Conservation (phyloP, 2,329 filamentous ascomycete genomes). For the Lecanoromycetidae sp. region DNA sequence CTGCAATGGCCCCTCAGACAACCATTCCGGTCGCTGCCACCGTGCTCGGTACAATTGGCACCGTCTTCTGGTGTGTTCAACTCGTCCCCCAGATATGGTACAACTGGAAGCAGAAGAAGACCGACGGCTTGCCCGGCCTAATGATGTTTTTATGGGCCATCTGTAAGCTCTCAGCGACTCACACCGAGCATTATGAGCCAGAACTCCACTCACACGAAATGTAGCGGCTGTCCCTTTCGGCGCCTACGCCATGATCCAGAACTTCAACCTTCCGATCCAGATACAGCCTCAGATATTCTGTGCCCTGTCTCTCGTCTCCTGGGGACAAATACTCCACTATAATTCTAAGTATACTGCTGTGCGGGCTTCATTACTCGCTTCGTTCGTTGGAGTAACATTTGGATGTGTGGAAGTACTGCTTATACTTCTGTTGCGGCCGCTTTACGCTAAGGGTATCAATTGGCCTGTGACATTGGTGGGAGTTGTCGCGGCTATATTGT, state of each 20-base stretch:
- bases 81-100: slow-evolving; percentile 43
- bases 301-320: slow-evolving; percentile 37
- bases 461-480: slow-evolving; percentile 47
- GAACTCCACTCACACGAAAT: background rate
- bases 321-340: slow-evolving; percentile 43
- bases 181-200: slow-evolving; percentile 11
- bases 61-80: slow-evolving; percentile 31
- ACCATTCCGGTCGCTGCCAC: slow-evolving; percentile 28
- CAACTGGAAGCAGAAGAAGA: slow-evolving; percentile 49
- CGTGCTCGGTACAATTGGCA: slow-evolving; percentile 31
- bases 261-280: slow-evolving; percentile 44
- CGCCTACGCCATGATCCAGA: slow-evolving; percentile 40
- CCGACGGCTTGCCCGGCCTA: slow-evolving; percentile 45
- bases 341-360: slow-evolving; percentile 37
- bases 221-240: slow-evolving; percentile 36
- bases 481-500: slow-evolving; percentile 44
- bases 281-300: slow-evolving; percentile 44
- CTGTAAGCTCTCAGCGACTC: slow-evolving; percentile 27
- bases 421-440: slow-evolving; percentile 41
- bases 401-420: slow-evolving; percentile 44
- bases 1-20: slow-evolving; percentile 15
- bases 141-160: slow-evolving; percentile 56
- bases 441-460: slow-evolving; percentile 40
- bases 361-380: slow-evolving; percentile 34
- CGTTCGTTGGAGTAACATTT: slow-evolving; percentile 34